Evolutionary conservation across 2,329 filamentous ascomycete species (phyloP), one percentile per base, ranked within the genome.

Genomic region (Neodidymelliopsis sp.): DNA sequence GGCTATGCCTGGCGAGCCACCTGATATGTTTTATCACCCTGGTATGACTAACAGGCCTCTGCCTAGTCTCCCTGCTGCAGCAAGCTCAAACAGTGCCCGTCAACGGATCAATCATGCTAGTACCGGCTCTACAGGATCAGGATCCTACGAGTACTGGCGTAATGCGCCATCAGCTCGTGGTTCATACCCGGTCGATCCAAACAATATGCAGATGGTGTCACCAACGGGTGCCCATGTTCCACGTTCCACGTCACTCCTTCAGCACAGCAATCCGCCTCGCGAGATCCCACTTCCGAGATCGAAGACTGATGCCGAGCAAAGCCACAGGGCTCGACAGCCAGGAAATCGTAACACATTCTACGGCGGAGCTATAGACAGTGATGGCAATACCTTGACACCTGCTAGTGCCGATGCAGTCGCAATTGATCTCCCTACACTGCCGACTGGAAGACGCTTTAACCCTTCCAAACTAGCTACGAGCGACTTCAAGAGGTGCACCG

Each of bases 1-100:
- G 22, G 70, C 72, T 7, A 72, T 74, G 48, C 63, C 66, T 22
- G 70, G 69, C 24, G 90, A 91, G 46, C 90, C 91, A 54, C 89
- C 89, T 13, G 94, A 96, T 62, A 86, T 97, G 67, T 96, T 96
- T 69, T 99, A 95, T 70, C 91, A 97, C 64, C 92, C 92, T 13
- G 90, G 90, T 28, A 84, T 91, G 67, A 83, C 55, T 78, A 78
- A 74, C 60, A 79, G 79, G 40, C 85, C 85, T 42, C 71, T 88
- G 34, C 83, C 85, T 62, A n/a, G n/a, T n/a, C n/a, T n/a, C 9
- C 79, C 85, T 76, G 74, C 91, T 74, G 73, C 87, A 78, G 66
- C 89, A 77, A 59, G 83, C 4, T 77, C 77, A 6, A 78, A 78
- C 55, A 62, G 63, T 28, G 39, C 37, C 35, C 77, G 79, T 35